A percentile compares a stretch with the other conserved stretches of the same genome.
Evolutionary conservation across 1,139 yeast genomes (phyloP).

Genomic region (Magnusiomyces suaveolens): DNA sequence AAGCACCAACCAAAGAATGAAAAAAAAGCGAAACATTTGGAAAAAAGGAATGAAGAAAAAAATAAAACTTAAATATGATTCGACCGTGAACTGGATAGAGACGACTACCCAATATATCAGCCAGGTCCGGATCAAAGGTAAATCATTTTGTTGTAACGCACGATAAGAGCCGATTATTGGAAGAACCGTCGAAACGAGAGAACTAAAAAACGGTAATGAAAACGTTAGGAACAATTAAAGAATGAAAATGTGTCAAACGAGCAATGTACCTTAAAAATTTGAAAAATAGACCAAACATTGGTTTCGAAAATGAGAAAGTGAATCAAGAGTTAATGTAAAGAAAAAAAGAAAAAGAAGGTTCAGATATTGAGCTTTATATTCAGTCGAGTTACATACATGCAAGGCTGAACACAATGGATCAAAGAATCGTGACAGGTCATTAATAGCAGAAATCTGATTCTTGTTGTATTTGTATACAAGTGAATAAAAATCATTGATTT

Average conservation of each 20-base stretch:
- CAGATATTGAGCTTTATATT: too few species aligned
- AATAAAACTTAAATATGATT: constrained; percentile 37
- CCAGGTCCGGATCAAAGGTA: constrained; percentile 47
- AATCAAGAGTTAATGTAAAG: not conserved
- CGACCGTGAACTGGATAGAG: constrained; percentile 37
- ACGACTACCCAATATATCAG: constrained; percentile 52
- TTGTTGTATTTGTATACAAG: too few species aligned
- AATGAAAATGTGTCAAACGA: not conserved
- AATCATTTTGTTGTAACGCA: constrained; percentile 42
- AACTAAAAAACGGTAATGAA: too few species aligned
- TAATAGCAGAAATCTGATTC: too few species aligned
- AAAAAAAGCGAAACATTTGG: constrained; percentile 33
- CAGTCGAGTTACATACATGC: too few species aligned
- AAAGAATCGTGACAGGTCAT: too few species aligned
- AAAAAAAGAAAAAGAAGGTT: too few species aligned
- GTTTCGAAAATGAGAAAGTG: not conserved
- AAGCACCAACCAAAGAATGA: constrained; percentile 44
- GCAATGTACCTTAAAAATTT: constrained; percentile 17
- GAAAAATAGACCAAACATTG: constrained; percentile 19
- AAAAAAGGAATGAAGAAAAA: constrained; percentile 43
- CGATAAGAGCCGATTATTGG: constrained; percentile 53
- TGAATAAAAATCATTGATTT: too few species aligned
- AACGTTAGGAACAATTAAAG: too few species aligned
- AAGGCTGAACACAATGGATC: too few species aligned
- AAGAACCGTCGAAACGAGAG: constrained; percentile 38